phyloP scores from a whole-genome alignment of 2,329 filamentous ascomycete species.

The Whalleya microplaca region DNA sequence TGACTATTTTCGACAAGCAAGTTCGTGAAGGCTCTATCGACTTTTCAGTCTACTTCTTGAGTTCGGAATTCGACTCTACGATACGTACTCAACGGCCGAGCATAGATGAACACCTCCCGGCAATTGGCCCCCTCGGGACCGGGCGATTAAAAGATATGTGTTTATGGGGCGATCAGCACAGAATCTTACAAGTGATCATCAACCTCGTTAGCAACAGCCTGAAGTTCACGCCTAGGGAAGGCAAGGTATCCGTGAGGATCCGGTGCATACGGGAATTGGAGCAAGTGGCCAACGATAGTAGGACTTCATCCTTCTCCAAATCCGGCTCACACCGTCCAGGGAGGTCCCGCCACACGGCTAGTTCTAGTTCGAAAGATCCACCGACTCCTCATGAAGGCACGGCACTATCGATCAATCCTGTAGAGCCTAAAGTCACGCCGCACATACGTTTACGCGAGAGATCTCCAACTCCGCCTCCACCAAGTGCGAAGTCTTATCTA shows the following conservation, averaged over 20 bases:
- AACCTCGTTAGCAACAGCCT: conserved; percentile 90
- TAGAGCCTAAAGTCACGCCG: conserved; percentile 57
- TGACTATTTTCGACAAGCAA: conserved; percentile 89
- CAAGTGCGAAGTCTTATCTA: conserved; percentile 65
- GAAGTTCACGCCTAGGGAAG: conserved; percentile 83
- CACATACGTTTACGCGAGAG: conserved; percentile 56
- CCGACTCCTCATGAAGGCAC: conserved; percentile 49
- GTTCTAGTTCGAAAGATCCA: conserved; percentile 52
- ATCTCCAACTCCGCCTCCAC: conserved; percentile 63
- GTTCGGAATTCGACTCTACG: conserved; percentile 44
- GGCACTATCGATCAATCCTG: conserved; percentile 65
- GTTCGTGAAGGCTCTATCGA: conserved; percentile 78
- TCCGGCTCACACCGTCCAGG: conserved; percentile 46
- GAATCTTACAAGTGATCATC: conserved; percentile 91
- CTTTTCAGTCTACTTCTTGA: conserved; percentile 73
- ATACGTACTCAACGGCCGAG: conserved; percentile 43
- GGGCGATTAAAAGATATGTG: conserved; percentile 82
- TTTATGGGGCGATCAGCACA: conserved; percentile 89
- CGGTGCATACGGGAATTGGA: conserved; percentile 69
- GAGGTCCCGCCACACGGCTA: conserved; percentile 49
- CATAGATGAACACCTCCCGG: conserved; percentile 48
- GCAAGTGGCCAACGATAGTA: conserved; percentile 47
- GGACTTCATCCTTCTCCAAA: conserved; percentile 57
- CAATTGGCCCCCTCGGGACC: conserved; percentile 66
- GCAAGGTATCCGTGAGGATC: conserved; percentile 76